phyloP scores from a whole-genome alignment of 306 rosid genomes.

The Morella rubra region DNA sequence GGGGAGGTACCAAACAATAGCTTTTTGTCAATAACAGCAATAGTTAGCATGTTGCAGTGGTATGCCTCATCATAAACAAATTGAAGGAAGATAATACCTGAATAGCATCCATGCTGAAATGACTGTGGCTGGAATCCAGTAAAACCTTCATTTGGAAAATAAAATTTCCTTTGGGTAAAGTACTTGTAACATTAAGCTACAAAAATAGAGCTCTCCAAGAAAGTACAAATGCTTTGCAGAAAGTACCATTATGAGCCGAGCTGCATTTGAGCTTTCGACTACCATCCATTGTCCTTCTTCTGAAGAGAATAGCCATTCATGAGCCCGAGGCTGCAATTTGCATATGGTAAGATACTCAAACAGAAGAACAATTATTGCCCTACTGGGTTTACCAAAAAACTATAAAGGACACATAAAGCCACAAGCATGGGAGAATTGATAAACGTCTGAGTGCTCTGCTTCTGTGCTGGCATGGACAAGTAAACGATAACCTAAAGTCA shows the following conservation, averaged over 20 bases:
- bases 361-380: slow-evolving; percentile 20
- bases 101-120: slow-evolving; percentile 80
- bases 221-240: neutral
- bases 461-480: neutral
- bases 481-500: neutral
- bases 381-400: neutral
- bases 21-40: slow-evolving; percentile 31
- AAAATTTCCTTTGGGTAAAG: slow-evolving; percentile 34
- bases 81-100: slow-evolving; percentile 52
- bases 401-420: neutral
- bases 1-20: slow-evolving; percentile 34
- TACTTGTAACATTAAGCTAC: slow-evolving; percentile 20
- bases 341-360: slow-evolving; percentile 27
- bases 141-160: slow-evolving; percentile 53
- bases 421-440: neutral
- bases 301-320: slow-evolving; percentile 90
- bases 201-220: slow-evolving; percentile 2
- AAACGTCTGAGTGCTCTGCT: neutral
- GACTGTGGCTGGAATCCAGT: slow-evolving; percentile 64
- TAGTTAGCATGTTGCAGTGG: slow-evolving; percentile 16
- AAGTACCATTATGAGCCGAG: slow-evolving; percentile 87
- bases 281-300: slow-evolving; percentile 99
- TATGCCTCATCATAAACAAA: slow-evolving; percentile 22
- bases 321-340: slow-evolving; percentile 70
- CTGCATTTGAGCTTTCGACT: slow-evolving; percentile 83